A percentile compares a stretch with the other conserved stretches of the same genome.
These are phyloP conservation scores for Friedmanniomyces endolithicus DNA, from an alignment of 495 filamentous ascomycete genomes.

Conservation along the genomic window DNA sequence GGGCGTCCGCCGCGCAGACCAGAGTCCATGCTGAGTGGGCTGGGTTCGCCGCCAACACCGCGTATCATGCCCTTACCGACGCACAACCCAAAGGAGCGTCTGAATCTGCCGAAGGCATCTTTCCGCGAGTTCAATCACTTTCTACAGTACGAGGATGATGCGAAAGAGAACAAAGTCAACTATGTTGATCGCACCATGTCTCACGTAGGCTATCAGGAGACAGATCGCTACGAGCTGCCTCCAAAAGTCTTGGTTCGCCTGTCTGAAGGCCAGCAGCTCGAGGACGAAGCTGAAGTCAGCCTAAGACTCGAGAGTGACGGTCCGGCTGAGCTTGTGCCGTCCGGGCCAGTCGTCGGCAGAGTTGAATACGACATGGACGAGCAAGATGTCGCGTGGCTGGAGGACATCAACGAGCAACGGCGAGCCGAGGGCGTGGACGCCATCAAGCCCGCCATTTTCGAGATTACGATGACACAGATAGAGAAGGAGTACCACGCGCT, in stretches of 20 bases:
- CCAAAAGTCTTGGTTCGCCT: conserved; percentile 66
- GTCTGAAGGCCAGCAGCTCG: conserved; percentile 54
- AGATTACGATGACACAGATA: conserved; percentile 96
- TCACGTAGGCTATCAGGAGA: conserved; percentile 88
- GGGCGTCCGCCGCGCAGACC: conserved; percentile 51
- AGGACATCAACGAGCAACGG: conserved; percentile 65
- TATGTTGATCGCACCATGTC: conserved; percentile 88
- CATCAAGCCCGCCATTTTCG: conserved; percentile 85
- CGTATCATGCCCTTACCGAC: conserved; percentile 50
- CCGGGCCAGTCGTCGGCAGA: conserved; percentile 45
- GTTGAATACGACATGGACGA: conserved; percentile 99
- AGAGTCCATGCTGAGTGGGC: conserved; percentile 48
- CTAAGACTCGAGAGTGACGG: conserved; percentile 47
- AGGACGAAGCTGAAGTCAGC: conserved; percentile 67
- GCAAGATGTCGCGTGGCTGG: conserved; percentile 93
- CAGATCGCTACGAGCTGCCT: conserved; percentile 69
- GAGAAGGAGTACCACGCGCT: conserved; percentile 97
- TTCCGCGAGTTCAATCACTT: conserved; percentile 49
- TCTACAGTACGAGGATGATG: conserved; percentile 48
- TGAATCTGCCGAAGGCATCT: conserved; percentile 53
- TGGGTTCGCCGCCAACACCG: conserved; percentile 45
- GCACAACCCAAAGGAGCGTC: conserved; percentile 52
- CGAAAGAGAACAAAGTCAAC: conserved; percentile 43
- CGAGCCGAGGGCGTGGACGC: conserved; percentile 58
- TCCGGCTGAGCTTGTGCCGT: conserved; percentile 38